phyloP scores from a whole-genome alignment of 495 filamentous ascomycete genomes.

The Xylaria flabelliformis region DNA sequence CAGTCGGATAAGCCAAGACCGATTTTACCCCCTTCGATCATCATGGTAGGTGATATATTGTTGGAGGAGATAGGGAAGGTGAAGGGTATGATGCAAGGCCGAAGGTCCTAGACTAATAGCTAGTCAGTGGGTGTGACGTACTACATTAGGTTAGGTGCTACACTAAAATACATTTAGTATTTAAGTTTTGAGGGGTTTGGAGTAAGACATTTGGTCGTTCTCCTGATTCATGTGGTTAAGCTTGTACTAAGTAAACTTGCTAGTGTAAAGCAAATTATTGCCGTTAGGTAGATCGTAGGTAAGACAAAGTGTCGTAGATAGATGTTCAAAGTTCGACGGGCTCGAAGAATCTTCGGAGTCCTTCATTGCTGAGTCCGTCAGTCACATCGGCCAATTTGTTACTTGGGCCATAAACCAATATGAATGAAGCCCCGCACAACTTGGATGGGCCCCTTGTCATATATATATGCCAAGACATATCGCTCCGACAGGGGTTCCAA shows the following conservation, averaged over 20 bases:
- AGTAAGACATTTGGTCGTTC: background rate
- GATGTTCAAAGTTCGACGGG: background rate
- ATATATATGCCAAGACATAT: background rate
- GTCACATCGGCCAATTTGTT: background rate
- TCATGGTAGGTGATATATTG: constrained; percentile 19
- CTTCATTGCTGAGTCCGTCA: background rate
- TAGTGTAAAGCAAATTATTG: background rate
- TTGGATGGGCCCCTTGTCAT: background rate
- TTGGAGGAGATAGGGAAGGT: constrained; percentile 3
- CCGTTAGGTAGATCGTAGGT: background rate
- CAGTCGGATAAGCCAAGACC: constrained; percentile 6
- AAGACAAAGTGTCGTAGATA: background rate
- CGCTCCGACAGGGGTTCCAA: constrained; percentile 5
- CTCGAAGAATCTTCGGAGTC: background rate
- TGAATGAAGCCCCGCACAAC: background rate
- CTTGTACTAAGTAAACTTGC: background rate
- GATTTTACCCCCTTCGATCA: background rate
- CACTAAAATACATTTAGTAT: background rate
- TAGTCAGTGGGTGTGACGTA: background rate
- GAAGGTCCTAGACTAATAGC: background rate
- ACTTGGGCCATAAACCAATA: background rate
- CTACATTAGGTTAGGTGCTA: constrained; percentile 6
- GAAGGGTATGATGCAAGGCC: background rate
- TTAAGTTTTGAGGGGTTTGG: background rate
- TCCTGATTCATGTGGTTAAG: background rate